Conservation (phyloP, 768 basidiomycete species). For the Russula brevipes region DNA sequence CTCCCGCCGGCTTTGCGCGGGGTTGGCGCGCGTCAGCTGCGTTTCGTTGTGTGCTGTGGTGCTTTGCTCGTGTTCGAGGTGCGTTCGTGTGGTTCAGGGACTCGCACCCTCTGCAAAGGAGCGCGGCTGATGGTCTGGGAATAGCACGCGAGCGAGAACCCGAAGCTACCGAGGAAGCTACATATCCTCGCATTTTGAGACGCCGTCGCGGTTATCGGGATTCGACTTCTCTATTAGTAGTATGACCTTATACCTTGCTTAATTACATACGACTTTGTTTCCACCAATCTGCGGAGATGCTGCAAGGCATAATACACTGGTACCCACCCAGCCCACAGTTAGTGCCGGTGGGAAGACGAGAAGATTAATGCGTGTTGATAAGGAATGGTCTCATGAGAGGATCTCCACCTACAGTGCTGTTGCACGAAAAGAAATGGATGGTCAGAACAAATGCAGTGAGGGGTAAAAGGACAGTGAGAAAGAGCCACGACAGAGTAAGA, state of each 20-base stretch:
- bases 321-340: not conserved
- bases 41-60: not conserved
- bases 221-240: too few species aligned
- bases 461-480: too few species aligned
- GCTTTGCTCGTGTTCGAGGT: constrained; percentile 13
- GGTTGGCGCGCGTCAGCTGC: not conserved
- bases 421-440: too few species aligned
- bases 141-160: not conserved
- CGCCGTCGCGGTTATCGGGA: too few species aligned
- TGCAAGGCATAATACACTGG: not conserved
- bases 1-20: not conserved
- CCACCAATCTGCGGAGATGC: not conserved
- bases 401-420: too few species aligned
- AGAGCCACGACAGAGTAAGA: too few species aligned
- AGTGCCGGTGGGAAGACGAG: too few species aligned
- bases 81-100: not conserved
- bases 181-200: constrained; percentile 6
- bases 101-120: not conserved
- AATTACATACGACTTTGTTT: too few species aligned
- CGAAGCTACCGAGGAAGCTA: not conserved
- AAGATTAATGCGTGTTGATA: too few species aligned
- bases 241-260: too few species aligned
- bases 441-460: too few species aligned
- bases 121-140: not conserved
- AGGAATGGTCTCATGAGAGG: too few species aligned